Conservation (phyloP, 108 stramenopile species). For the Cyclotella baltica region DNA sequence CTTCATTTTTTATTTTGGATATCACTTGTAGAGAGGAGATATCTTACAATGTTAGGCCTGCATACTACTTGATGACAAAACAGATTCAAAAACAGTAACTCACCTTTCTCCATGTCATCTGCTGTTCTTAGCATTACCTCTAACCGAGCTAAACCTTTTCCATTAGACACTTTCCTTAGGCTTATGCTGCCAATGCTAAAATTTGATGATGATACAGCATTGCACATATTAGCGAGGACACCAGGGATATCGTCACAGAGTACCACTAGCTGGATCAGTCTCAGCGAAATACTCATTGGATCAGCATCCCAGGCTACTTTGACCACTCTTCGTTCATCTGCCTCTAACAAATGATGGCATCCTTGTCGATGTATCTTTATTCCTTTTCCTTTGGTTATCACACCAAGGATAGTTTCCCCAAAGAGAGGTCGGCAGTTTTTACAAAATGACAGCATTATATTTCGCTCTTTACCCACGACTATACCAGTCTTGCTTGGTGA, state of each 20-base stretch:
- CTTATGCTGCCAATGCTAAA: constrained; percentile 38
- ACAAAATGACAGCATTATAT: constrained; percentile 31
- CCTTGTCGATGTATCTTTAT: constrained; percentile 39
- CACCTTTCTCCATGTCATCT: constrained; percentile 28
- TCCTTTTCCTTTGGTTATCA: constrained; percentile 28
- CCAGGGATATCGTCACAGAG: constrained; percentile 37
- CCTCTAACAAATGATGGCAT: constrained; percentile 35
- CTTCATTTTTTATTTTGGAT: constrained; percentile 11
- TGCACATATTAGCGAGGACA: constrained; percentile 36
- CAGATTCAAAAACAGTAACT: background rate
- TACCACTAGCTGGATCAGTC: constrained; percentile 34
- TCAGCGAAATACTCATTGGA: constrained; percentile 1
- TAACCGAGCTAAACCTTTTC: constrained; percentile 39
- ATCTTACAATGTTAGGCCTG: background rate
- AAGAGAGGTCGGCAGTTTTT: constrained; percentile 25
- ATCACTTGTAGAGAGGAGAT: background rate
- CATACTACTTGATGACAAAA: background rate
- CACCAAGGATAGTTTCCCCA: constrained; percentile 28
- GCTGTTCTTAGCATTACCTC: constrained; percentile 36
- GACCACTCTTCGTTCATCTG: constrained; percentile 20
- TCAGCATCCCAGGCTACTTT: constrained; percentile 29
- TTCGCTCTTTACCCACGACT: constrained; percentile 39
- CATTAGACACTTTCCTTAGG: constrained; percentile 37
- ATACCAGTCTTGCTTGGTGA: constrained; percentile 16
- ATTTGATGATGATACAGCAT: constrained; percentile 23